Base-by-base conservation (phyloP, 306 rosid species). In the Coriaria nepalensis region DNA sequence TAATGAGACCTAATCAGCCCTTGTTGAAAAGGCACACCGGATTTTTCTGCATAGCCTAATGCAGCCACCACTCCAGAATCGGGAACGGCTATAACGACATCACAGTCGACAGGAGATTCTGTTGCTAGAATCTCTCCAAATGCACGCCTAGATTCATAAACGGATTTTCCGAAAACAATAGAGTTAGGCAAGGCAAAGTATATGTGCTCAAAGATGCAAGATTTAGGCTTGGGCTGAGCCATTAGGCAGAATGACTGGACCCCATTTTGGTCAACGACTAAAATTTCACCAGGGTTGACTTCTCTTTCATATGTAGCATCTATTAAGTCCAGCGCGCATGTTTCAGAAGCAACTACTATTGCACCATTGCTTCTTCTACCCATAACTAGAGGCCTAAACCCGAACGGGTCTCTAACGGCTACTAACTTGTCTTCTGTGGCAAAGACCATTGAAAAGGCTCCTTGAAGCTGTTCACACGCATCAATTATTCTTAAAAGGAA, bases 31-130 rank as follows among this genome's bases (percentile, higher is more conserved):
- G 98, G 76, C 36, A 85, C 96, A 4, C 96, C 93, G 3, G 96
- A 87, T 59, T 85, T 85, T 0, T 81, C 94, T 36, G 98, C 96
- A 70, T 85, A 92, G 6, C 98, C 98, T 34, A 82, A 93, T 0
- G 98, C 98, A 39, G 98, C 96, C 9, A 92, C 96, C 5, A 85
- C 87, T 8, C 98, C 98, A 0, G 96, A 92, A 66, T 92, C 98
- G 5, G 96, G 98, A 41, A 85, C 98, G 0, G 96, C 87, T 6
- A 92, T 85, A 37, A 92, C 98, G 46, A 92, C 93, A 68, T 92
- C 98, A 63, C 95, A 85, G 13, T 85, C 96, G 7, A 82, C 96
- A 0, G 94, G 94, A 39, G 86, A 73, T 50, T 81, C 96, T 0
- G 93, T 71, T 4, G 98, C 98, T 0, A 92, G 65, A 2, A 92